Base-by-base conservation (phyloP, 1,284 basidiomycete genomes). In the Cryptococcus hybrid region DNA sequence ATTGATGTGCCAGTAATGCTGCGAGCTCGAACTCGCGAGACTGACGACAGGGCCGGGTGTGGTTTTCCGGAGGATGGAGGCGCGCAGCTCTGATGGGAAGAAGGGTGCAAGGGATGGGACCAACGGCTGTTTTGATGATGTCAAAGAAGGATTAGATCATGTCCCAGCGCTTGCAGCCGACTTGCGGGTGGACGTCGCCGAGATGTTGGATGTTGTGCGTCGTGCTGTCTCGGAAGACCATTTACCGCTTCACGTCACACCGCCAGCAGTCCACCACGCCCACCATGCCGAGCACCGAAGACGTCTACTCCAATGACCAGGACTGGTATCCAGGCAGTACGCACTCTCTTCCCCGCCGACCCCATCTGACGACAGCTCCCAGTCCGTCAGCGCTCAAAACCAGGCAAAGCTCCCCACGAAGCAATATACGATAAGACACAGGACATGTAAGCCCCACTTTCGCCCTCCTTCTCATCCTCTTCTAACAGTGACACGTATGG, bases 341-440 rank as follows among this genome's bases (percentile, higher is more conserved):
- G 70, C 61, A 24, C 37, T 11, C 2, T 12, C 15, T 24, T 6
- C 40, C 13, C 8, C 24, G 30, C 4, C 4, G 30, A 3, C 30
- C 52, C 9, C 12, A 47, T 15, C 40, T 56, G 9, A 7, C 15
- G 24, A 34, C 3, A 36, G 44, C 13, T 39, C 40, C 38, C 36
- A 50, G 15, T 39, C 52, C 71, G 73, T 66, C 13, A 63, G 60
- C 58, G 69, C 13, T 64, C 67, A 24, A 56, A 66, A 42, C 74
- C 74, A 11, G 74, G 75, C 4, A 38, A 60, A 47, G 74, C 60
- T 3, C 66, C 69, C 2, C 57, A 64, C 6, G 75, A 77, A 55
- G 47, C 64, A 47, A 57, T 63, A 2, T 74, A 75, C 55, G 70
- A 71, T 15, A 64, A 65, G 30, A 62, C 69, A 3, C 24, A 52